Evolutionary conservation across 2,329 filamentous ascomycete species (phyloP).

Genomic region (Aureobasidium sp.): DNA sequence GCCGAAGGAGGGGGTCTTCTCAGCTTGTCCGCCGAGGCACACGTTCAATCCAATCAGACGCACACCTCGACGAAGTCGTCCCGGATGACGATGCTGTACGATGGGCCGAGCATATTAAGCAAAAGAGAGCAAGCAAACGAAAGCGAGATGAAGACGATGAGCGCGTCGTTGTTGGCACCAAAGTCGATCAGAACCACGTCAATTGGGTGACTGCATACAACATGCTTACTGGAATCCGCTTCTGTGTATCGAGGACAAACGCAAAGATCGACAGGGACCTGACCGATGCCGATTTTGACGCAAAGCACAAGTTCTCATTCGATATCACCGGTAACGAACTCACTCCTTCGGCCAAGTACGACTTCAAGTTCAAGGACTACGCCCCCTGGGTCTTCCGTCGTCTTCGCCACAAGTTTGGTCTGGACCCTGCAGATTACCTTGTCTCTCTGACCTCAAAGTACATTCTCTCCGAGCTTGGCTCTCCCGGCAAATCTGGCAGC

Average conservation of each 20-base stretch:
- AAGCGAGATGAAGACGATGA: slow-evolving; percentile 83
- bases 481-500: slow-evolving; percentile 94
- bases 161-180: slow-evolving; percentile 83
- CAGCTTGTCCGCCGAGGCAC: slow-evolving; percentile 73
- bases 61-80: slow-evolving; percentile 70
- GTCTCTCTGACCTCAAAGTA: slow-evolving; percentile 99
- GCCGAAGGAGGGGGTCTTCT: slow-evolving; percentile 69
- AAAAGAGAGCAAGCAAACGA: slow-evolving; percentile 82
- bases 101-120: slow-evolving; percentile 87
- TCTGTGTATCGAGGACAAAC: slow-evolving; percentile 91
- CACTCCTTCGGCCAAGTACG: slow-evolving; percentile 96
- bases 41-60: slow-evolving; percentile 67
- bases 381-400: slow-evolving; percentile 99
- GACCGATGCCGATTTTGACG: slow-evolving; percentile 84
- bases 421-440: slow-evolving; percentile 94
- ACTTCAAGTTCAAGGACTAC: slow-evolving; percentile 99
- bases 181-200: slow-evolving; percentile 93
- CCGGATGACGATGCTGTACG: slow-evolving; percentile 84
- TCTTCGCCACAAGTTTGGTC: slow-evolving; percentile 74
- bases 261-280: slow-evolving; percentile 89
- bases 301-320: slow-evolving; percentile 96
- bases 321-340: slow-evolving; percentile 97
- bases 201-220: slow-evolving; percentile 99
- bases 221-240: slow-evolving; percentile 97
- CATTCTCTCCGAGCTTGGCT: slow-evolving; percentile 92